phyloP scores from a whole-genome alignment of 805 yeast genomes.

The Yamadazyma endophytica region DNA sequence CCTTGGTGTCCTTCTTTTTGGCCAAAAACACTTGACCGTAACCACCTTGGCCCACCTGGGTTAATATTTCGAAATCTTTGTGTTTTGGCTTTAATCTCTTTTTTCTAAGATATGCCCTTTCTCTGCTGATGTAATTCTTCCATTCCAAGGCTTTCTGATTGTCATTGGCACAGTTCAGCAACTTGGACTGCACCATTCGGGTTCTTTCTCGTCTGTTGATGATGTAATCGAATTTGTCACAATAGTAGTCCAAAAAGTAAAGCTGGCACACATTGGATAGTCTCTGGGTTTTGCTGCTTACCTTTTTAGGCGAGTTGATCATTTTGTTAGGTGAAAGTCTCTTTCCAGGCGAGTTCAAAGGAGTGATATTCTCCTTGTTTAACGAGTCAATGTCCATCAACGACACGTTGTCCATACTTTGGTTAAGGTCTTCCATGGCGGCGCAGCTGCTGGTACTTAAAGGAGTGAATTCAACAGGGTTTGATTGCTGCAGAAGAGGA shows the following conservation, averaged over 20 bases:
- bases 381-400: constrained; percentile 40
- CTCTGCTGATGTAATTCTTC: constrained; percentile 78
- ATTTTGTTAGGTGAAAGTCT: constrained; percentile 15
- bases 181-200: constrained; percentile 59
- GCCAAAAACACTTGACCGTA: constrained; percentile 98
- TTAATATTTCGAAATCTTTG: constrained; percentile 92
- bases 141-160: constrained; percentile 48
- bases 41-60: constrained; percentile 99
- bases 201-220: constrained; percentile 80
- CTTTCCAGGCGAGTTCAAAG: constrained; percentile 14
- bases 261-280: constrained; percentile 88
- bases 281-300: constrained; percentile 74
- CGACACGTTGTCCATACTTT: constrained; percentile 40
- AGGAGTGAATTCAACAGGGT: too few species aligned
- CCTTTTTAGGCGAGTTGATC: constrained; percentile 42
- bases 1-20: constrained; percentile 87
- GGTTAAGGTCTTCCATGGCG: constrained; percentile 33
- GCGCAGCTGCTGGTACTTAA: too few species aligned
- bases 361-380: constrained; percentile 37
- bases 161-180: constrained; percentile 48
- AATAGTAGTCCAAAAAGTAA: constrained; percentile 91
- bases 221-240: constrained; percentile 92
- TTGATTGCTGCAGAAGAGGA: too few species aligned
- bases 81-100: constrained; percentile 89
- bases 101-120: constrained; percentile 78